phyloP scores from a whole-genome alignment of 805 yeast genomes.

The Lachancea nothofagi region DNA sequence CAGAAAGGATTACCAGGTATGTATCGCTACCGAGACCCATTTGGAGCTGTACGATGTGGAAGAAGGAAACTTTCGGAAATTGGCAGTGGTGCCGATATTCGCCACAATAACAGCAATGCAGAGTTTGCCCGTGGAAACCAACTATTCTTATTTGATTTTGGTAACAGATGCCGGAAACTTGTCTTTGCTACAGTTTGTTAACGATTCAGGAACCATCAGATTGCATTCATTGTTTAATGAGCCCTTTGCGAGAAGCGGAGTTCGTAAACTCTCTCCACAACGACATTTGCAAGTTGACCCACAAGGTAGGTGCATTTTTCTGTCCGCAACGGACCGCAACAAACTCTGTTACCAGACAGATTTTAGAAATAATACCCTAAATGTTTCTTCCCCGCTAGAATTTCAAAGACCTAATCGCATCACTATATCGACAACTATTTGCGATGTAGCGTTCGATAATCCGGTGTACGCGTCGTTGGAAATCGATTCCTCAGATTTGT shows the following conservation, averaged over 20 bases:
- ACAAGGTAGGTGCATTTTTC: slow-evolving; percentile 59
- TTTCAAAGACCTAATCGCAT: slow-evolving; percentile 46
- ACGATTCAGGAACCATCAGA: slow-evolving; percentile 35
- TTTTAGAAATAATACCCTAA: slow-evolving; percentile 40
- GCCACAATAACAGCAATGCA: slow-evolving; percentile 52
- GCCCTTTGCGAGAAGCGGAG: slow-evolving; percentile 68
- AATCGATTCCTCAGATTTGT: slow-evolving; percentile 40
- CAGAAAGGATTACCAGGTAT: slow-evolving; percentile 22
- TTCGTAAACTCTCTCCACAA: slow-evolving; percentile 73
- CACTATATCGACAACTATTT: slow-evolving; percentile 48
- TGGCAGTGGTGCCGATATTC: slow-evolving; percentile 45
- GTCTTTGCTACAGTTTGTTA: slow-evolving; percentile 42
- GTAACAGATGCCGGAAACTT: slow-evolving; percentile 80
- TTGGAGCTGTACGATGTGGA: slow-evolving; percentile 38
- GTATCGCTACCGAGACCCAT: slow-evolving; percentile 31
- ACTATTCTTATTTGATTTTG: slow-evolving; percentile 54
- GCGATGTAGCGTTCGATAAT: slow-evolving; percentile 76
- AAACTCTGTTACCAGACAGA: slow-evolving; percentile 65
- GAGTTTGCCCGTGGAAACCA: slow-evolving; percentile 48
- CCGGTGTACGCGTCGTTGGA: slow-evolving; percentile 84
- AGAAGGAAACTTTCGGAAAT: slow-evolving; percentile 47
- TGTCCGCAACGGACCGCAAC: slow-evolving; percentile 67
- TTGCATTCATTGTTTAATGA: slow-evolving; percentile 48
- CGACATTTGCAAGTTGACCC: slow-evolving; percentile 66
- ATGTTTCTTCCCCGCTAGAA: slow-evolving; percentile 72